A percentile compares a stretch with the other conserved stretches of the same genome.
These are phyloP conservation scores for Xylaria longipes DNA, from an alignment of 495 filamentous ascomycete species.

Conservation along the genomic window DNA sequence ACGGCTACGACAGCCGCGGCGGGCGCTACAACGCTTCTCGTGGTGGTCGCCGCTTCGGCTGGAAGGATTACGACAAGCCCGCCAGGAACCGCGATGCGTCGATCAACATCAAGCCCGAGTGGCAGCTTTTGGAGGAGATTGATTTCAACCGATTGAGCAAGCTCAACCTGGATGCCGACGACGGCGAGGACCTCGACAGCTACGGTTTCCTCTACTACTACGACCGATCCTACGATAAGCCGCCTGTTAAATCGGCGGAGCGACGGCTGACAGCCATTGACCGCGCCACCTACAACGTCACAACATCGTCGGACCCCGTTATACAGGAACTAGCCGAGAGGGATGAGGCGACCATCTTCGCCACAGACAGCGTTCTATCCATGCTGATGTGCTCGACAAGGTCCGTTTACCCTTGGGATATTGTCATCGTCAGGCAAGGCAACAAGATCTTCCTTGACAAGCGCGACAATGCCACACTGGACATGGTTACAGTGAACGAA, in stretches of 20 bases:
- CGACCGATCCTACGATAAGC: slow-evolving; percentile 91
- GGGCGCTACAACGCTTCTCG: slow-evolving; percentile 61
- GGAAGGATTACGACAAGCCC: slow-evolving; percentile 99
- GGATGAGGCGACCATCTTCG: slow-evolving; percentile 96
- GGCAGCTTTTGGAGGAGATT: slow-evolving; percentile 96
- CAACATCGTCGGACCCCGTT: slow-evolving; percentile 91
- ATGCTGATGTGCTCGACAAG: slow-evolving; percentile 99
- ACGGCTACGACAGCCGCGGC: slow-evolving; percentile 69
- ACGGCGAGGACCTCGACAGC: slow-evolving; percentile 91
- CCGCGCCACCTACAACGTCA: slow-evolving; percentile 96
- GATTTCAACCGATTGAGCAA: slow-evolving; percentile 95
- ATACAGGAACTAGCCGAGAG: slow-evolving; percentile 97
- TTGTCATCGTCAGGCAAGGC: slow-evolving; percentile 86
- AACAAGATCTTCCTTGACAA: slow-evolving; percentile 99
- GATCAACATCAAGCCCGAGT: slow-evolving; percentile 91
- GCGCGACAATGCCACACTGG: slow-evolving; percentile 88
- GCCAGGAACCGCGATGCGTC: slow-evolving; percentile 94
- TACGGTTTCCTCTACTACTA: slow-evolving; percentile 99
- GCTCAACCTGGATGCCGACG: slow-evolving; percentile 91
- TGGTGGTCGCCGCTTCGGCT: slow-evolving; percentile 89
- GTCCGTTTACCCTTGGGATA: slow-evolving; percentile 96
- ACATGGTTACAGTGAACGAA: slow-evolving; percentile 98
- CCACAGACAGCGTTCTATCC: slow-evolving; percentile 93
- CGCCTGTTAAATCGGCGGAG: slow-evolving; percentile 84
- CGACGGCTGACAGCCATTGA: slow-evolving; percentile 86